A percentile compares a stretch with the other conserved stretches of the same genome.
phyloP scores from a whole-genome alignment of 352 stramenopile genomes.

The Elongisporangium prolatum region DNA sequence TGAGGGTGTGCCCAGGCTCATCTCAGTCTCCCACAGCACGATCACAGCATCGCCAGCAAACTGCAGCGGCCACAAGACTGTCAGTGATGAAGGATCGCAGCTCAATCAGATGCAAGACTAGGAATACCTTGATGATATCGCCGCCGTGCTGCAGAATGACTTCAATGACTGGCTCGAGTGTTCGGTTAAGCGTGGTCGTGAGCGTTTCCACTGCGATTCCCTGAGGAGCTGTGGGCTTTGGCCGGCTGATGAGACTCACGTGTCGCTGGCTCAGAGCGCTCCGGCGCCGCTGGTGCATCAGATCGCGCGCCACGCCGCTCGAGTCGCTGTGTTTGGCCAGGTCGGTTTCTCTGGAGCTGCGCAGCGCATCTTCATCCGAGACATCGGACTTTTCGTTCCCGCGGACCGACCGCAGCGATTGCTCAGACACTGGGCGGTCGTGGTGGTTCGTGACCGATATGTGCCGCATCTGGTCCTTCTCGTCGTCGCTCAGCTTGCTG shows the following conservation, averaged over 20 bases:
- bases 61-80: not conserved
- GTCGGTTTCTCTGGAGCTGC: constrained; percentile 10
- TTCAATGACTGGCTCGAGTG: constrained; percentile 70
- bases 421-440: not conserved
- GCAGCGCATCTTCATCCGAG: not conserved
- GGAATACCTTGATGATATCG: constrained; percentile 64
- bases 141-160: constrained; percentile 68
- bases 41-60: constrained; percentile 79
- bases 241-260: constrained; percentile 5
- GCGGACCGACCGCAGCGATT: not conserved
- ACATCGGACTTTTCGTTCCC: not conserved
- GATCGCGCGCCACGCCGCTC: constrained; percentile 10
- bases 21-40: constrained; percentile 74
- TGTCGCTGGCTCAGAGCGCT: constrained; percentile 9
- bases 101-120: no score
- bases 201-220: constrained; percentile 55
- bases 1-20: constrained; percentile 27
- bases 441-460: not conserved
- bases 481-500: constrained; percentile 62
- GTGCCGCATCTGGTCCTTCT: constrained; percentile 33
- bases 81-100: not conserved
- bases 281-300: constrained; percentile 39
- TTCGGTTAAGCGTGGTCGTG: constrained; percentile 75
- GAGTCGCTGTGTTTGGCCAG: constrained; percentile 9
- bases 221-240: constrained; percentile 45